Evolutionary conservation across 768 basidiomycete genomes (phyloP).

Genomic region (Vishniacozyma victoriae): DNA sequence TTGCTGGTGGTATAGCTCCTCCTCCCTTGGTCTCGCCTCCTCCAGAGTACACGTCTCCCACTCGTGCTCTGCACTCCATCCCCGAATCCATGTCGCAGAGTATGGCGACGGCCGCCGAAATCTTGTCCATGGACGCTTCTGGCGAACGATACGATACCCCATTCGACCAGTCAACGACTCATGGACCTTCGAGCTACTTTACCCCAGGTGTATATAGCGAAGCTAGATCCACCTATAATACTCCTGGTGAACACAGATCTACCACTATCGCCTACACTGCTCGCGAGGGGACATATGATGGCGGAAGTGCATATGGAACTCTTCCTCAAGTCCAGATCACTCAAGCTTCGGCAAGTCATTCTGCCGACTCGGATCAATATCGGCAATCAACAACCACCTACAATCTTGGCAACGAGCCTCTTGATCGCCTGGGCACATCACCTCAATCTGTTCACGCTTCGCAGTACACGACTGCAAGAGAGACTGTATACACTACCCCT

Average conservation of each 20-base stretch:
- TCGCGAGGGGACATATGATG: neutral
- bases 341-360: too few species aligned
- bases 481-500: slow-evolving; percentile 6
- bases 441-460: too few species aligned
- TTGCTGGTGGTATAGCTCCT: slow-evolving; percentile 32
- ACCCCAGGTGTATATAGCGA: neutral
- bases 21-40: slow-evolving; percentile 16
- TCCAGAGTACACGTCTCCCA: neutral
- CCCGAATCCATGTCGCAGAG: neutral
- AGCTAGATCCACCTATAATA: neutral
- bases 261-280: neutral
- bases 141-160: neutral
- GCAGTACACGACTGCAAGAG: neutral
- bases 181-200: too few species aligned
- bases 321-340: too few species aligned
- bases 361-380: too few species aligned
- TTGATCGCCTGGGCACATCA: neutral
- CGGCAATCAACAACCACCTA: too few species aligned
- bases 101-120: neutral
- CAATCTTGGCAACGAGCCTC: neutral
- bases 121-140: neutral
- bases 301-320: too few species aligned
- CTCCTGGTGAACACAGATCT: neutral
- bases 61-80: neutral
- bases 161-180: neutral